Percentiles rank a stretch among this genome's conserved stretches.
Conservation (phyloP, 768 basidiomycete species). For the Phylloporus scabripes region DNA sequence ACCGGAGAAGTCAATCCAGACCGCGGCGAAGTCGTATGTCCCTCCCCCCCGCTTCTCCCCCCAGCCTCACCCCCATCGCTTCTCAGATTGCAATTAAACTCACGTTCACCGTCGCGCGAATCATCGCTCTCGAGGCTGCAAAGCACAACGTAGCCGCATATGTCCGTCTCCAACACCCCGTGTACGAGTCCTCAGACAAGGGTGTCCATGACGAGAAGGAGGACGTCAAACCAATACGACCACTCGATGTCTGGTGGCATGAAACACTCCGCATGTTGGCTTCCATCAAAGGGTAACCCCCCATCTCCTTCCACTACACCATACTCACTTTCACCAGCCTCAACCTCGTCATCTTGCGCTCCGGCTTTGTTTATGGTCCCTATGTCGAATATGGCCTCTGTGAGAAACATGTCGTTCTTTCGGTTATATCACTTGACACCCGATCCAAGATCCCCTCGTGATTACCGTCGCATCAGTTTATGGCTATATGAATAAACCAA, state of each 20-base stretch:
- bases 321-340: constrained; percentile 41
- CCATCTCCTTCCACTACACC: neutral
- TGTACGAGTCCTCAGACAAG: constrained; percentile 71
- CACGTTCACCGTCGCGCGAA: constrained; percentile 63
- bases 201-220: constrained; percentile 64
- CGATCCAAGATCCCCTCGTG: constrained; percentile 52
- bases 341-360: constrained; percentile 73
- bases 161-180: constrained; percentile 70
- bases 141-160: constrained; percentile 74
- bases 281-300: constrained; percentile 61
- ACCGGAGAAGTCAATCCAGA: constrained; percentile 76
- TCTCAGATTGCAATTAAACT: constrained; percentile 70
- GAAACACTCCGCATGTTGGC: constrained; percentile 73
- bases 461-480: constrained; percentile 77
- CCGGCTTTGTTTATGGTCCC: constrained; percentile 76
- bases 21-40: constrained; percentile 64
- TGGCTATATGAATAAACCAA: constrained; percentile 75
- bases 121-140: constrained; percentile 74
- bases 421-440: constrained; percentile 12
- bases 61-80: constrained; percentile 3
- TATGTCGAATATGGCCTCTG: constrained; percentile 68
- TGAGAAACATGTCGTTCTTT: constrained; percentile 30
- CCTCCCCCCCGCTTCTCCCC: neutral
- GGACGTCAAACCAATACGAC: constrained; percentile 63
- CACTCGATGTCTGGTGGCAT: constrained; percentile 84